Conservation (phyloP, 345 rosid species). For the Sapria himalayana region DNA sequence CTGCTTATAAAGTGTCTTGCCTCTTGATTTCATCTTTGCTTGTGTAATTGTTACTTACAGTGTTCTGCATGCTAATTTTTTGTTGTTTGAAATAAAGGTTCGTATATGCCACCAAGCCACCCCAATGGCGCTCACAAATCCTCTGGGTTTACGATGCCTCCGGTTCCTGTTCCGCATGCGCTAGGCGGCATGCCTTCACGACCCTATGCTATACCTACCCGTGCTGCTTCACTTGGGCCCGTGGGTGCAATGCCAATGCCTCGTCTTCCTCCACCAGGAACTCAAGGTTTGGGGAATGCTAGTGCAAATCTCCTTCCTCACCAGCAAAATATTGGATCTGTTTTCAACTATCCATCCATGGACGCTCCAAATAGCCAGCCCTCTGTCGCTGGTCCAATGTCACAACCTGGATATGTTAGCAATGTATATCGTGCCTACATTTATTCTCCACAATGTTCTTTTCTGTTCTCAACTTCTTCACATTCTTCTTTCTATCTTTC, state of each 20-base stretch:
- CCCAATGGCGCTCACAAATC: conserved; percentile 84
- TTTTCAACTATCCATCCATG: conserved; percentile 43
- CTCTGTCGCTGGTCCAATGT: conserved; percentile 70
- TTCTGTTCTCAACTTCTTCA: not conserved
- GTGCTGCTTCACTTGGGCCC: conserved; percentile 79
- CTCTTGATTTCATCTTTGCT: too few relatives aligned
- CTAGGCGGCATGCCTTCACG: conserved; percentile 75
- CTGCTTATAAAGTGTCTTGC: too few relatives aligned
- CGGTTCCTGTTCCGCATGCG: conserved; percentile 61
- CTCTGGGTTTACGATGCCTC: conserved; percentile 67
- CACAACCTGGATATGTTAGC: conserved; percentile 91
- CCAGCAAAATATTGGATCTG: conserved; percentile 71
- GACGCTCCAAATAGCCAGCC: conserved; percentile 89
- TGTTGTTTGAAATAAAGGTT: conserved; percentile 23
- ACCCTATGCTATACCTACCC: conserved; percentile 91
- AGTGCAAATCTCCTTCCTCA: conserved; percentile 61
- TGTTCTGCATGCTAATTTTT: not conserved
- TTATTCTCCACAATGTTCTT: not conserved
- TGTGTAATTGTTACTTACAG: too few relatives aligned
- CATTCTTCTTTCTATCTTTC: conserved; percentile 4
- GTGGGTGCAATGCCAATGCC: conserved; percentile 83
- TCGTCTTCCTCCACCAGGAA: conserved; percentile 67
- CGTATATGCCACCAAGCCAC: conserved; percentile 54
- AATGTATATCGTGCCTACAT: conserved; percentile 16
- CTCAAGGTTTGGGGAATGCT: conserved; percentile 73